Evolutionary conservation across 441 rosid species (phyloP).

Genomic region (Adansonia grandidieri): DNA sequence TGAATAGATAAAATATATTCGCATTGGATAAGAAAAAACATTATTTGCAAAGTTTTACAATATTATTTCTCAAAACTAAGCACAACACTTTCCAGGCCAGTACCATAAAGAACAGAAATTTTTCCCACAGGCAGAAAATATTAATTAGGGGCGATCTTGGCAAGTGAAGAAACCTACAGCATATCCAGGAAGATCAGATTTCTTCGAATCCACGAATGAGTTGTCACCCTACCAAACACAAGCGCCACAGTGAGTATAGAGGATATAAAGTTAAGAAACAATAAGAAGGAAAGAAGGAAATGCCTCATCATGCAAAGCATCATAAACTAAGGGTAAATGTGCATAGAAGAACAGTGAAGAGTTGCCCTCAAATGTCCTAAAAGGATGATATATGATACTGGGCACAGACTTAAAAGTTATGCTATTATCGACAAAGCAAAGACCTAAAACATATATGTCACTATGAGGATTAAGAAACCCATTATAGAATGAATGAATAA

Average conservation of each 20-base stretch:
- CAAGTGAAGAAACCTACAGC: constrained; percentile 46
- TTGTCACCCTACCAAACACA: constrained; percentile 45
- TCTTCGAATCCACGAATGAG: constrained; percentile 41
- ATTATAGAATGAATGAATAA: neutral
- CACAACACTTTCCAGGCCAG: neutral
- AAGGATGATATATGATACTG: neutral
- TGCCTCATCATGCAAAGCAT: neutral
- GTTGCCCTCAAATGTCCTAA: neutral
- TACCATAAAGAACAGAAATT: constrained; percentile 2
- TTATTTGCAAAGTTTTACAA: neutral
- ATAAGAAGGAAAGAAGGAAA: neutral
- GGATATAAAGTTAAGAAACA: neutral
- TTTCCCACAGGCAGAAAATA: neutral
- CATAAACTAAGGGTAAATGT: neutral
- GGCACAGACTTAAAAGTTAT: neutral
- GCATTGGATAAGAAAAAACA: neutral
- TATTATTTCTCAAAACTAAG: neutral
- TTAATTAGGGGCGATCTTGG: neutral
- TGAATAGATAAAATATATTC: neutral
- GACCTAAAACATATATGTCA: neutral
- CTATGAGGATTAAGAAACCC: neutral
- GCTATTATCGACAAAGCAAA: neutral
- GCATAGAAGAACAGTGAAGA: neutral
- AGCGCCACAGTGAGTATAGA: constrained; percentile 8
- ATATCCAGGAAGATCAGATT: constrained; percentile 51